Base-by-base conservation (phyloP, 139 green algal species). In the Asterochloris sp. region DNA sequence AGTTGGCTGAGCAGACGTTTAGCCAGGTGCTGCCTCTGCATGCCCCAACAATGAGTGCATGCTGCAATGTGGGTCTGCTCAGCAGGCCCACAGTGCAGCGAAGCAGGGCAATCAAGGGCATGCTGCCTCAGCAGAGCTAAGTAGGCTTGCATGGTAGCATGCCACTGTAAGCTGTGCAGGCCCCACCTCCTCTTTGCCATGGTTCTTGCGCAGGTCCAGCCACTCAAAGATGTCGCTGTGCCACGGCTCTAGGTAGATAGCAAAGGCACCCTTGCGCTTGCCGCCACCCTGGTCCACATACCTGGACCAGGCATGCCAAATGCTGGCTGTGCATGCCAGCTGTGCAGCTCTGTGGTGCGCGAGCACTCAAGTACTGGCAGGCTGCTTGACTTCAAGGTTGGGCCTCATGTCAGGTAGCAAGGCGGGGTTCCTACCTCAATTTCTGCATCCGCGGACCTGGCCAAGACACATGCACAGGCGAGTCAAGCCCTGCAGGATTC, bases 231-330 rank as follows among this genome's bases (percentile, higher is more conserved):
- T 92, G 91, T 98, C 95, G 0, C 93, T 87, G 85, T 99, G 97
- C 97, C 97, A 99, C 10, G 97, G 96, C 92, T 99, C 97, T 78
- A 99, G 89, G 92, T 99, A 99, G 80, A 99, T 95, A 64, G 94
- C 95, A 87, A 98, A 98, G 0, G 94, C 95, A 28, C 95, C 95
- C 91, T 99, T 99, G 84, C 97, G 91, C 91, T 99, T 99, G 86
- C 97, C 97, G 69, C 97, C 97, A 73, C 97, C 97, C 89, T 98
- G 95, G 83, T 96, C 91, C 12, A 97, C 93, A 85, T 96, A 97
- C 77, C 83, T 86, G 83, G 66, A 80, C 14, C 38, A 54, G 38
- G 38, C 38, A 54, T 54, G 38, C 38, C 38, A 54, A 54, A 54
- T 54, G 38, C 38, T 54, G 38, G 38, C 38, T 54, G 38, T 54